Conservation (phyloP, 2,329 filamentous ascomycete species). For the Penicillium sp. region DNA sequence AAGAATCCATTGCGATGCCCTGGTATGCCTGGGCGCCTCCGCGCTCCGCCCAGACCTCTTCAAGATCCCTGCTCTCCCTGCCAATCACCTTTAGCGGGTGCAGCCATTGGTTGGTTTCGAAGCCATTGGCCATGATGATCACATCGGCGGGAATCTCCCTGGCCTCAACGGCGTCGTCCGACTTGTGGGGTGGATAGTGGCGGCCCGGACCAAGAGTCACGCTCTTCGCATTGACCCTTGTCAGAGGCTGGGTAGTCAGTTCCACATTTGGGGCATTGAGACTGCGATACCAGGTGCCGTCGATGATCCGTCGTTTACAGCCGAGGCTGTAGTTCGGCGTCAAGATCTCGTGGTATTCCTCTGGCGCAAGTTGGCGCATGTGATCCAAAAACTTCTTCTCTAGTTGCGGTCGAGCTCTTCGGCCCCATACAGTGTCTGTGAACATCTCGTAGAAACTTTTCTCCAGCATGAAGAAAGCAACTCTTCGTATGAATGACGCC, state of each 20-base stretch:
- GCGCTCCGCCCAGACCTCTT: constrained; percentile 50
- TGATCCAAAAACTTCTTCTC: constrained; percentile 40
- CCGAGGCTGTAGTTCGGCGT: constrained; percentile 56
- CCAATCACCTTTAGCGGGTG: constrained; percentile 48
- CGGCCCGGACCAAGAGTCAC: constrained; percentile 46
- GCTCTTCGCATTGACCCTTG: constrained; percentile 42
- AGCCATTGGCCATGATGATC: constrained; percentile 56
- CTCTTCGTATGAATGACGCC: constrained; percentile 39
- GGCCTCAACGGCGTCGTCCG: constrained; percentile 26
- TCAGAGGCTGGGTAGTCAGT: constrained; percentile 45
- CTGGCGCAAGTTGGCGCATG: constrained; percentile 45
- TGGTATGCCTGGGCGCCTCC: constrained; percentile 58
- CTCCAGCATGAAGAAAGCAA: constrained; percentile 34
- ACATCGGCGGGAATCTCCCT: constrained; percentile 49
- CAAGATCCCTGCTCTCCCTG: constrained; percentile 42
- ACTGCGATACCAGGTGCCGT: constrained; percentile 48
- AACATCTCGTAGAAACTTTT: constrained; percentile 14
- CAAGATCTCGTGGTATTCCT: constrained; percentile 54
- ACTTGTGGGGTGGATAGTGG: constrained; percentile 35
- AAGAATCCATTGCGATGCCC: constrained; percentile 49
- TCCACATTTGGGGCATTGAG: constrained; percentile 48
- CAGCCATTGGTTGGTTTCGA: constrained; percentile 49
- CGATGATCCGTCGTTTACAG: constrained; percentile 57
- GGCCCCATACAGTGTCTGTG: constrained; percentile 25
- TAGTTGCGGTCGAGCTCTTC: constrained; percentile 30